phyloP scores from a whole-genome alignment of 1,284 basidiomycete species.

The Boletellus deceptivus region DNA sequence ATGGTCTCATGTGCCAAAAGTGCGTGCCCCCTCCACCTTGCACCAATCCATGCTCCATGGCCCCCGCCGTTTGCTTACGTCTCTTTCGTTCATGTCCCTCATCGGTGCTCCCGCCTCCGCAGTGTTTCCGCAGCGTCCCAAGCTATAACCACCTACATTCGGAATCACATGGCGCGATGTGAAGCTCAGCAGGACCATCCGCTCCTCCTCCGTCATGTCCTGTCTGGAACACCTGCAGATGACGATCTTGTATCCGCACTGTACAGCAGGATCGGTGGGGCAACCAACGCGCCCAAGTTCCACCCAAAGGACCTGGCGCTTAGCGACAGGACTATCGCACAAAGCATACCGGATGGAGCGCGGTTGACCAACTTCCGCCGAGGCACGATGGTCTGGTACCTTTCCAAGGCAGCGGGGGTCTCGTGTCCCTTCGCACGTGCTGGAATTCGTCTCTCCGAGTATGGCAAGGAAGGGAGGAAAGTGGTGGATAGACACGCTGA shows the following conservation, averaged over 20 bases:
- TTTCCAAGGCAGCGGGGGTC: slow-evolving; percentile 67
- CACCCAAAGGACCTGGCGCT: slow-evolving; percentile 14
- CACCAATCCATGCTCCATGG: too few species aligned
- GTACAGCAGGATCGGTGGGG: slow-evolving; percentile 66
- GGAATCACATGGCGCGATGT: slow-evolving; percentile 66
- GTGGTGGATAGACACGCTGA: slow-evolving; percentile 15
- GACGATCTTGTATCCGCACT: slow-evolving; percentile 71
- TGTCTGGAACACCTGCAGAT: slow-evolving; percentile 67
- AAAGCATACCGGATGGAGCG: slow-evolving; percentile 28
- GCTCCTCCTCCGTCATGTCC: slow-evolving; percentile 64
- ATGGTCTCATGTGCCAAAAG: slow-evolving; percentile 72
- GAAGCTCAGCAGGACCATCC: slow-evolving; percentile 68
- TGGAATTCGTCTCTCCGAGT: slow-evolving; percentile 69
- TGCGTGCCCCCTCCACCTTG: slow-evolving; percentile 36
- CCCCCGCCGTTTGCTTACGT: slow-evolving; percentile 1
- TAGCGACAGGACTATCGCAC: slow-evolving; percentile 11
- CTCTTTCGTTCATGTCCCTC: slow-evolving; percentile 15
- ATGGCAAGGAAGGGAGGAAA: slow-evolving; percentile 49
- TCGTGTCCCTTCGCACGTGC: slow-evolving; percentile 70
- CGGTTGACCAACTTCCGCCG: slow-evolving; percentile 71
- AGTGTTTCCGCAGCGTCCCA: slow-evolving; percentile 74
- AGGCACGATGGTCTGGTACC: slow-evolving; percentile 77
- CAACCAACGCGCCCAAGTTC: slow-evolving; percentile 46
- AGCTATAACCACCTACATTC: slow-evolving; percentile 76
- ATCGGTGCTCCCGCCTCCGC: slow-evolving; percentile 7